These are phyloP conservation scores for Paramyrothecium sp. DNA, from an alignment of 2,329 filamentous ascomycete species.

Conservation along the genomic window DNA sequence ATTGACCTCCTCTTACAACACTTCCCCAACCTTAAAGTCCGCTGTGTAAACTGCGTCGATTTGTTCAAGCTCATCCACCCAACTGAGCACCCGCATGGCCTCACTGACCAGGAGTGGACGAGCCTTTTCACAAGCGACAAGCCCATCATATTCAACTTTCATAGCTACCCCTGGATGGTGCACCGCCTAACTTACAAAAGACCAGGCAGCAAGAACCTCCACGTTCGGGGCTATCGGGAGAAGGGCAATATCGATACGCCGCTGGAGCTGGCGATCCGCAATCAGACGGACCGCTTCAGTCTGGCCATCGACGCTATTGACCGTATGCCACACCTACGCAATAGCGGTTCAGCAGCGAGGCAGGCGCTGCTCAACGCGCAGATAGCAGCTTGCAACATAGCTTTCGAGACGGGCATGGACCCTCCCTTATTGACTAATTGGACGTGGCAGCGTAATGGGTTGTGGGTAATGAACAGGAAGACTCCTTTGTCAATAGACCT, in stretches of 20 bases:
- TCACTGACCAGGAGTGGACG: constrained; percentile 65
- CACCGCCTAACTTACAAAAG: constrained; percentile 76
- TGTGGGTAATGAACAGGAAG: no score
- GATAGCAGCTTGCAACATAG: constrained; percentile 61
- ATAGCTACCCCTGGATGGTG: constrained; percentile 78
- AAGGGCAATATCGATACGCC: constrained; percentile 85
- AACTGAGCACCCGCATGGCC: constrained; percentile 70
- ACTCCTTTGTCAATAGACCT: no score
- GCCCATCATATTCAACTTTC: constrained; percentile 81
- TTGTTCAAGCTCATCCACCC: constrained; percentile 76
- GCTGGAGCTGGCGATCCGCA: constrained; percentile 74
- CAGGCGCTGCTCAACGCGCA: constrained; percentile 65
- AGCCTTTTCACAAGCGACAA: constrained; percentile 70
- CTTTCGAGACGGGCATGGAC: constrained; percentile 70
- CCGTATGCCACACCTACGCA: constrained; percentile 59
- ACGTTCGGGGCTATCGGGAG: constrained; percentile 78
- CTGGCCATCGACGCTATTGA: constrained; percentile 77
- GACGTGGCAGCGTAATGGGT: constrained; percentile 56
- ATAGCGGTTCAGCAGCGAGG: constrained; percentile 59
- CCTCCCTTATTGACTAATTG: constrained; percentile 64
- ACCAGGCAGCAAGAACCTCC: constrained; percentile 64
- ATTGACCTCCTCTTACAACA: constrained; percentile 69
- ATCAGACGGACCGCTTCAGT: constrained; percentile 74
- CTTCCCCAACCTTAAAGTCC: constrained; percentile 71
- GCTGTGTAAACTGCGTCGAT: constrained; percentile 78